Evolutionary conservation across 352 stramenopile species (phyloP).

Genomic region (Phytophthora hybrid): DNA sequence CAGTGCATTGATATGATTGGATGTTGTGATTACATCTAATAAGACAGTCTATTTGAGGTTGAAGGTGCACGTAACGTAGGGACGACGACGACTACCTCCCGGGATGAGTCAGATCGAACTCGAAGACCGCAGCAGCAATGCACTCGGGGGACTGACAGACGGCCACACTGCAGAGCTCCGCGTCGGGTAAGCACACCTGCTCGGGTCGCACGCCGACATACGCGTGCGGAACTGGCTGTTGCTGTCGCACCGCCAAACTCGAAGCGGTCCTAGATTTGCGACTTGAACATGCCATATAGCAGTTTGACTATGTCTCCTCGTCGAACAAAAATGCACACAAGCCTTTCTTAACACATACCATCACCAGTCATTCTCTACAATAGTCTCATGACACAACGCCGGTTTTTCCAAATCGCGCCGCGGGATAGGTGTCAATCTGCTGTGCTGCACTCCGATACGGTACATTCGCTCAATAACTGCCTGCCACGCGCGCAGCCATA

Average conservation of each 20-base stretch:
- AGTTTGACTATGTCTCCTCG: not conserved
- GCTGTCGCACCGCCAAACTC: slow-evolving; percentile 31
- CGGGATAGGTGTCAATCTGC: slow-evolving; percentile 27
- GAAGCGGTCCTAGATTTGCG: slow-evolving; percentile 16
- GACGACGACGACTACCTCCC: not conserved
- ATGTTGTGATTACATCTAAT: not conserved
- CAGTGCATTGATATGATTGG: not conserved
- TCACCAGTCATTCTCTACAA: not conserved
- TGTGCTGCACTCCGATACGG: slow-evolving; percentile 30
- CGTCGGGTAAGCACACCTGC: not conserved
- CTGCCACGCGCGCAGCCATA: slow-evolving; percentile 12
- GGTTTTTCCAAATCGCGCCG: slow-evolving; percentile 18
- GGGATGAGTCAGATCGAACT: not conserved
- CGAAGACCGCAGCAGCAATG: not conserved
- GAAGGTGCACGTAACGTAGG: not conserved
- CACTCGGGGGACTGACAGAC: not conserved
- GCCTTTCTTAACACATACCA: not conserved
- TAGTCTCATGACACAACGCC: not conserved
- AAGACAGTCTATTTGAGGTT: not conserved
- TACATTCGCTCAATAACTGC: slow-evolving; percentile 36
- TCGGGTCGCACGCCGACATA: slow-evolving; percentile 2
- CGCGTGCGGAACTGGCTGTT: slow-evolving; percentile 29
- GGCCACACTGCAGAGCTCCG: not conserved
- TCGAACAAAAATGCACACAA: not conserved
- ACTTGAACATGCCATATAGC: slow-evolving; percentile 32